A percentile compares a stretch with the other conserved stretches of the same genome.
Conservation (phyloP, 1,139 yeast species). For the Sugiyamaella neomexicana region DNA sequence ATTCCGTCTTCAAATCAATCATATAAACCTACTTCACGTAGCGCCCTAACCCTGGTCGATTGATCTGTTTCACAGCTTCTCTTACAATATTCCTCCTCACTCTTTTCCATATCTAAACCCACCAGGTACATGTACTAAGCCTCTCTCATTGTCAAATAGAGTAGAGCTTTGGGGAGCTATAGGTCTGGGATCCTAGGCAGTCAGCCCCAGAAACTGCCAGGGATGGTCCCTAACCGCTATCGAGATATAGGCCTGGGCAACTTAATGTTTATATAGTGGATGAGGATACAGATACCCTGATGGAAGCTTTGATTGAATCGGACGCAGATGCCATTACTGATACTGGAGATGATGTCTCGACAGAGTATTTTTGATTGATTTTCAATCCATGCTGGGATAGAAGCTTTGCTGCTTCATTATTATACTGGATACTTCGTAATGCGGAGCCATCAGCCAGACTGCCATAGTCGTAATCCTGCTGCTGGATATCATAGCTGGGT, state of each 20-base stretch:
- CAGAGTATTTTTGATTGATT: slow-evolving; percentile 9
- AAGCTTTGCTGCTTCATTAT: slow-evolving; percentile 14
- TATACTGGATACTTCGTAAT: slow-evolving; percentile 12
- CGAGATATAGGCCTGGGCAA: neutral
- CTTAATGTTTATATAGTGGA: neutral
- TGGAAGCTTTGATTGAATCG: neutral
- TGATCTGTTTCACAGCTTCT: no score
- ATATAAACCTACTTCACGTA: no score
- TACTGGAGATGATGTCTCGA: neutral
- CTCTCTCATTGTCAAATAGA: neutral
- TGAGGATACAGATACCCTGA: neutral
- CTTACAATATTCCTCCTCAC: no score
- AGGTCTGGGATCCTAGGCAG: neutral
- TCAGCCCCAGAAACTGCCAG: neutral
- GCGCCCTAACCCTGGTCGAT: no score
- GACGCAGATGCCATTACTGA: neutral
- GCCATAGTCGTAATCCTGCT: slow-evolving; percentile 13
- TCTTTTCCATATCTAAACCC: no score
- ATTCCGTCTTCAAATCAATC: no score
- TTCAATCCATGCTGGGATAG: slow-evolving; percentile 13
- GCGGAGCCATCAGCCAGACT: slow-evolving; percentile 17
- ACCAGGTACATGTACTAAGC: no score
- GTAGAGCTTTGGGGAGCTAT: neutral
- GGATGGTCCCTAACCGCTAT: neutral
- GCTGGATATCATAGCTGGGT: slow-evolving; percentile 17